Percentiles rank a stretch among this genome's conserved stretches.
These are phyloP conservation scores for Agaricus subrufescens DNA, from an alignment of 768 basidiomycete genomes.

Conservation along the genomic window DNA sequence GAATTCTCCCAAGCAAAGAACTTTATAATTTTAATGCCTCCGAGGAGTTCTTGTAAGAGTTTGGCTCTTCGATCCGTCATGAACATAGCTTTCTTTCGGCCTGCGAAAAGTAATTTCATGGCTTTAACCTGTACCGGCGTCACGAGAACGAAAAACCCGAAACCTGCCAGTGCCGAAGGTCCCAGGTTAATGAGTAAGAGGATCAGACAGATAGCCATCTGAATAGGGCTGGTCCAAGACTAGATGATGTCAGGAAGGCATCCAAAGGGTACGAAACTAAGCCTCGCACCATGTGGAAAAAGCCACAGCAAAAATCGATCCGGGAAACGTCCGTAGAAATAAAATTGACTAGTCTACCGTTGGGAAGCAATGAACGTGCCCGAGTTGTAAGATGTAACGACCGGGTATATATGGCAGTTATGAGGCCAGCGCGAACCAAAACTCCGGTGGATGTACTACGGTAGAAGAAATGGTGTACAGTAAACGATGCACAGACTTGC, in stretches of 20 bases:
- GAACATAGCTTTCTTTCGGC: conserved; percentile 71
- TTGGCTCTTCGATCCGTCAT: conserved; percentile 93
- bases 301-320: conserved; percentile 82
- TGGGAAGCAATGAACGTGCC: conserved; percentile 74
- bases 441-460: conserved; percentile 71
- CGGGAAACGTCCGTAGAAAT: conserved; percentile 90
- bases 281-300: conserved; percentile 61
- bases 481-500: conserved; percentile 62
- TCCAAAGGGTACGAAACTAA: neutral
- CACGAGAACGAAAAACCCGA: conserved; percentile 58
- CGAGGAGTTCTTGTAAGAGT: conserved; percentile 82
- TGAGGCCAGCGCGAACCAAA: conserved; percentile 77
- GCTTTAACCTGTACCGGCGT: conserved; percentile 69
- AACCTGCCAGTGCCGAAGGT: conserved; percentile 50
- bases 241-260: conserved; percentile 13
- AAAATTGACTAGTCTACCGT: conserved; percentile 89
- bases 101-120: conserved; percentile 68
- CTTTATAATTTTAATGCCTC: conserved; percentile 91
- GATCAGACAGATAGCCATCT: conserved; percentile 71
- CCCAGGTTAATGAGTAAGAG: conserved; percentile 75
- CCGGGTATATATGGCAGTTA: conserved; percentile 80
- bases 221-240: conserved; percentile 73
- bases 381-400: conserved; percentile 74
- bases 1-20: conserved; percentile 87
- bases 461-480: conserved; percentile 83